Conservation (phyloP, 352 stramenopile species). For the Globisporangium recalcitrans region DNA sequence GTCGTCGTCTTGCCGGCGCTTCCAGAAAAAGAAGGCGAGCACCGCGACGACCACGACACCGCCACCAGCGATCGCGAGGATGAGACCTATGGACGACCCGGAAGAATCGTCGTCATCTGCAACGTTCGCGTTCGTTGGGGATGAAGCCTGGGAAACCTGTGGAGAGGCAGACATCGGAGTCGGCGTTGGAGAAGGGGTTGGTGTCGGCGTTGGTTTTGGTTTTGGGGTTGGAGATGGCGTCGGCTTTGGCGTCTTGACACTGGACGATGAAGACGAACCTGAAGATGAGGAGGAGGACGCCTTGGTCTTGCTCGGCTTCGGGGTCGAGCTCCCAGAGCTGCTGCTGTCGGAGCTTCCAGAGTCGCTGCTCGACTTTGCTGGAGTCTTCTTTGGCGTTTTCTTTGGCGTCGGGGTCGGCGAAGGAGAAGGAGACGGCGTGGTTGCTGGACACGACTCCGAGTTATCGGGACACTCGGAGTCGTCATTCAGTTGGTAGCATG, state of each 20-base stretch:
- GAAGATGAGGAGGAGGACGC: slow-evolving; percentile 18
- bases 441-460: slow-evolving; percentile 29
- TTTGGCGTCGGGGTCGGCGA: slow-evolving; percentile 19
- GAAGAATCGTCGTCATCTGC: slow-evolving; percentile 21
- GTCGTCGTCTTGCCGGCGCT: slow-evolving; percentile 51
- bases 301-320: slow-evolving; percentile 8
- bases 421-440: background rate
- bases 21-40: slow-evolving; percentile 57
- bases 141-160: slow-evolving; percentile 16
- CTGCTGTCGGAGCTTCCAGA: slow-evolving; percentile 10
- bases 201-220: slow-evolving; percentile 18
- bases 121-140: slow-evolving; percentile 29
- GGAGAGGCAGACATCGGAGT: slow-evolving; percentile 11
- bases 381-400: slow-evolving; percentile 22
- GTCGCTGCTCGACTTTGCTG: slow-evolving; percentile 8
- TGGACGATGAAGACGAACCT: slow-evolving; percentile 20
- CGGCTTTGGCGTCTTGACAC: slow-evolving; percentile 21
- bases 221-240: slow-evolving; percentile 24
- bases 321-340: slow-evolving; percentile 20
- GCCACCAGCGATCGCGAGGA: slow-evolving; percentile 41
- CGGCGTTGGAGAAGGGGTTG: slow-evolving; percentile 17
- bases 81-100: slow-evolving; percentile 35
- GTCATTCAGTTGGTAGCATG: slow-evolving; percentile 36
- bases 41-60: slow-evolving; percentile 38
- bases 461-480: slow-evolving; percentile 31